Evolutionary conservation across 495 filamentous ascomycete species (phyloP).

Genomic region (Talaromyces adpressus): DNA sequence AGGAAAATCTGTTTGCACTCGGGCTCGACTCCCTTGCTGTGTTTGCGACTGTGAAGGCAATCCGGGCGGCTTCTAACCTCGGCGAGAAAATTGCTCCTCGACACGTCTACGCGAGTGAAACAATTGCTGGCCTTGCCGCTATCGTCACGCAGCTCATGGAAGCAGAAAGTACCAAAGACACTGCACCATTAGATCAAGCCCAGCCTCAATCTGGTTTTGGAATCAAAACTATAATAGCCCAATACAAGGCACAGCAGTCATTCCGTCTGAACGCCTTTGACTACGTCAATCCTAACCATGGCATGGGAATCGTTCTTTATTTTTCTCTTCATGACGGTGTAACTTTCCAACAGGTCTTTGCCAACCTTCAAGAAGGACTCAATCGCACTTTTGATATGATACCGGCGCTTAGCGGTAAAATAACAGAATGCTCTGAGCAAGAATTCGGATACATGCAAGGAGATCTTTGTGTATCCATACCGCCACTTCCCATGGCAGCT

Average conservation of each 20-base stretch:
- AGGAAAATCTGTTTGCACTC: conserved; percentile 19
- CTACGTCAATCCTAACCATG: conserved; percentile 20
- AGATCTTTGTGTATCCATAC: conserved; percentile 15
- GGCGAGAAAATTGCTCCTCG: conserved; percentile 18
- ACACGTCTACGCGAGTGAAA: conserved; percentile 22
- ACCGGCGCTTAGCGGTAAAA: conserved; percentile 22
- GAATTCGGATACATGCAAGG: conserved; percentile 22
- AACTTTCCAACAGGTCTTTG: conserved; percentile 18
- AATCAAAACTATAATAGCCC: conserved; percentile 12
- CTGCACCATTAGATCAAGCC: background rate
- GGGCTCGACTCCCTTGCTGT: conserved; percentile 24
- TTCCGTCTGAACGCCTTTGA: conserved; percentile 22
- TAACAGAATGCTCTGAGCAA: conserved; percentile 20
- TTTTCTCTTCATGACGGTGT: conserved; percentile 16
- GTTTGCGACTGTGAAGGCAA: conserved; percentile 17
- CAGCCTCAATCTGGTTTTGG: background rate
- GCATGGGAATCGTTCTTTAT: conserved; percentile 21
- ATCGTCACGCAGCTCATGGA: background rate
- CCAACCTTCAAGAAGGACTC: conserved; percentile 19
- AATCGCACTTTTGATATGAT: conserved; percentile 21
- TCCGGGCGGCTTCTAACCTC: conserved; percentile 16
- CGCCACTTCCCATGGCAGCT: background rate
- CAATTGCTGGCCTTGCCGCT: conserved; percentile 18
- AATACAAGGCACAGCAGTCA: conserved; percentile 14
- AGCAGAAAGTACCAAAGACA: background rate